Base-by-base conservation (phyloP, 2,329 filamentous ascomycete species). In the Fusarium aywerte region DNA sequence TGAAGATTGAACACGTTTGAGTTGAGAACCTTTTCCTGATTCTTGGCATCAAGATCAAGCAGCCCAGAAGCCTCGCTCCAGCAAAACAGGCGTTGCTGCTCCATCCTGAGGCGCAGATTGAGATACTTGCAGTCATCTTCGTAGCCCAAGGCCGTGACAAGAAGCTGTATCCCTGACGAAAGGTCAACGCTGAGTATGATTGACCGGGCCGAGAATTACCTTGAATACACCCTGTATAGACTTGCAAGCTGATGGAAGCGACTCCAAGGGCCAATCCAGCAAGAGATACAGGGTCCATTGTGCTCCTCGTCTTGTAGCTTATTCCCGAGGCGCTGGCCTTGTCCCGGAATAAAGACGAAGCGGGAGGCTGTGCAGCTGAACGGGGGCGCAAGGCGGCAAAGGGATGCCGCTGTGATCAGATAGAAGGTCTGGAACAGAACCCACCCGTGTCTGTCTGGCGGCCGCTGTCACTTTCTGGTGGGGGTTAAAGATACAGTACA, bases 31-130 rank as follows among this genome's bases (percentile, higher is more conserved):
- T 78, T 82, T 33, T 78, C 73, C 42, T 77, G 71, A 44, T 81
- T 77, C 48, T 81, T 76, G 21, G 69, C 71, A 50, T 81, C 80
- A 13, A 83, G 73, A 56, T 83, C 82, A 13, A 83, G 74, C 18
- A 84, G 70, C 10, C 82, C 82, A 12, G 81, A 83, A 4, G 81
- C 80, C 65, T 84, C 81, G 62, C 80, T 82, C 82, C 82, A 84
- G 38, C 80, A 81, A 60, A 82, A 83, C 15, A 84, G 76, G 23
- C 82, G 77, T 62, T 84, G 81, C 72, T 84, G 81, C 68, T 84
- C 82, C 79, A 84, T 82, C 51, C 81, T 80, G 48, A 84, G 70
- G 48, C 82, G 77, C 65, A 84, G 69, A 61, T 83, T 83, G 58
- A 84, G 79, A 67, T 83, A 83, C 58, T 76, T 79, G 69, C 78